Evolutionary conservation across 371 early-diverging fungal genomes (phyloP).

Genomic region (Rozella allomycis): DNA sequence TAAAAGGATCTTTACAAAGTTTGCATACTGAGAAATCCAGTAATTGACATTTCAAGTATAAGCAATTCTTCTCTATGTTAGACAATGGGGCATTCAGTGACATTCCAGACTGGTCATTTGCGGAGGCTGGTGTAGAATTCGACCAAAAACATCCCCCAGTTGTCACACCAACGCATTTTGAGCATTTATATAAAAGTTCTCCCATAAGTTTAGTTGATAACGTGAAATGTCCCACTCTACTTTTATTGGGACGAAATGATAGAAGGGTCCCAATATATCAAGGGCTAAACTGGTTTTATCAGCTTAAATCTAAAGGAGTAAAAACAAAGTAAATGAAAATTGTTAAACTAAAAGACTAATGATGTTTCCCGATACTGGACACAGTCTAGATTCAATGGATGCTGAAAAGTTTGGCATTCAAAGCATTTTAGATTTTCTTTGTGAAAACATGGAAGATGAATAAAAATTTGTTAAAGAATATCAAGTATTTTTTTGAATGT

Average conservation of each 20-base stretch:
- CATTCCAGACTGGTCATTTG: constrained; percentile 46
- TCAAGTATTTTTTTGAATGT: too few relatives aligned
- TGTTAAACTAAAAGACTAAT: constrained; percentile 10
- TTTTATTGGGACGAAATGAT: constrained; percentile 38
- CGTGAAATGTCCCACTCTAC: constrained; percentile 34
- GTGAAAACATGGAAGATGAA: too few relatives aligned
- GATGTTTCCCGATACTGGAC: constrained; percentile 35
- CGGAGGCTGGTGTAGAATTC: constrained; percentile 26
- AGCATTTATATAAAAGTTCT: constrained; percentile 21
- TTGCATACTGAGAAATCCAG: constrained; percentile 44
- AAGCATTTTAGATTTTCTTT: neutral
- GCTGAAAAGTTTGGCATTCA: constrained; percentile 16
- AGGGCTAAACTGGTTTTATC: constrained; percentile 18
- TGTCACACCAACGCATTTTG: constrained; percentile 22
- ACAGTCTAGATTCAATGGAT: constrained; percentile 38
- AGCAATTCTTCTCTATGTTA: constrained; percentile 1
- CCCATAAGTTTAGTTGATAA: constrained; percentile 23
- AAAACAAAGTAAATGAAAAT: constrained; percentile 3
- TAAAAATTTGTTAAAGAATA: too few relatives aligned
- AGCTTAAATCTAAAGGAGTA: constrained; percentile 9
- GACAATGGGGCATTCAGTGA: constrained; percentile 31
- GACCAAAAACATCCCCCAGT: constrained; percentile 11
- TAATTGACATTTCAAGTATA: too few relatives aligned
- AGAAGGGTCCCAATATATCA: constrained; percentile 44
- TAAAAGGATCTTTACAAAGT: constrained; percentile 30